Evolutionary conservation across 2,329 filamentous ascomycete genomes (phyloP), one percentile per base, ranked within the genome.

Genomic region (Apiospora arundinis): DNA sequence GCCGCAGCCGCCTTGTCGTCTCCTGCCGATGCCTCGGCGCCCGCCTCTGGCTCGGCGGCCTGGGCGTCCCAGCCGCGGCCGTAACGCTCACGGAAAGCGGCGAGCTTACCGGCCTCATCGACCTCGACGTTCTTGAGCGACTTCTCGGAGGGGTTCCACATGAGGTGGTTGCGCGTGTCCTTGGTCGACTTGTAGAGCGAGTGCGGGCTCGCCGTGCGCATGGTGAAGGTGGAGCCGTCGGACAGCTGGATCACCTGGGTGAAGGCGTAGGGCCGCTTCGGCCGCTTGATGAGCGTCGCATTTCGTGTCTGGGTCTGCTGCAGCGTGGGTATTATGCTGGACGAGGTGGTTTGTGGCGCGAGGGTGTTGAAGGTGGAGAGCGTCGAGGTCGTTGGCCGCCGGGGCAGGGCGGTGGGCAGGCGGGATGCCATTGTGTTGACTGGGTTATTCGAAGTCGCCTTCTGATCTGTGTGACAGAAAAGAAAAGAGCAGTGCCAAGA

Each of bases 231-330:
- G 78, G 90, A 93, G 77, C 96, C 96, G 85, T 99, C 96, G 52
- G 92, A 94, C 74, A 98, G 92, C 70, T 95, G 95, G 76, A 99
- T 88, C 73, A 99, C 89, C 84, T 99, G 96, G n/a, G 95, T 98
- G 87, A 98, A 98, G 76, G 92, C 94, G 87, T 98, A 98, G 56
- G 96, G 95, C 7, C 95, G 91, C 79, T 95, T 93, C n/a, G 95
- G 95, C 21, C 96, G 94, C 73, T 89, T 89, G 80, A 98, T 90
- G 74, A 97, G 92, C 32, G 93, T 95, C 69, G 96, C 96, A 80
- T 94, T 90, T 73, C 95, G 92, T 80, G 91, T 86, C 84, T 95
- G 92, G 68, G 82, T 83, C 82, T 76, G 75, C 60, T 81, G 78
- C 72, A 78, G 73, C 6, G 69, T 68, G n/a, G 69, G 71, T 28